Evolutionary conservation across 495 filamentous ascomycete genomes (phyloP).

Genomic region (Clohesyomyces aquaticus): DNA sequence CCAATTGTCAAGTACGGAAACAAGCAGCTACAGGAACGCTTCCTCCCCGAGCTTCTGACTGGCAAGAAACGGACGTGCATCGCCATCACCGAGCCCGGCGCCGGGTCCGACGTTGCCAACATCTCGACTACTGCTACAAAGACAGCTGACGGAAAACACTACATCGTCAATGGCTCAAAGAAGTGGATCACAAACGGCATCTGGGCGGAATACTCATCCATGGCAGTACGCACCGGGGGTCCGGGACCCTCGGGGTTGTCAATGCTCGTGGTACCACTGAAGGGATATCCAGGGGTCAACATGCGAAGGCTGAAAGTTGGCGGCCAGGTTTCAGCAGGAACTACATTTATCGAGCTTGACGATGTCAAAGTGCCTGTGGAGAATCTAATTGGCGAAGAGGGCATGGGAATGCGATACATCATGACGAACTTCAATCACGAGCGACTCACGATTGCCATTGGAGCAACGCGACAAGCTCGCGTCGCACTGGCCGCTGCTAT

Average conservation of each 20-base stretch:
- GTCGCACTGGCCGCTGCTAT: conserved; percentile 69
- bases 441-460: conserved; percentile 67
- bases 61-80: conserved; percentile 71
- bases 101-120: conserved; percentile 72
- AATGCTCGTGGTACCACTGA: conserved; percentile 69
- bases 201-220: conserved; percentile 71
- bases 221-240: conserved; percentile 76
- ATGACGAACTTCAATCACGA: conserved; percentile 90
- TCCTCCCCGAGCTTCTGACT: conserved; percentile 67
- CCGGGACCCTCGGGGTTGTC: conserved; percentile 67
- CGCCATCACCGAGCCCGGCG: conserved; percentile 76
- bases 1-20: conserved; percentile 71
- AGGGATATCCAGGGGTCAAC: conserved; percentile 62
- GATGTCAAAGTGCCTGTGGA: conserved; percentile 69
- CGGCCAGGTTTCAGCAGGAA: conserved; percentile 66
- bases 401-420: conserved; percentile 72
- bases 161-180: conserved; percentile 75
- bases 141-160: conserved; percentile 65
- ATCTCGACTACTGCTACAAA: conserved; percentile 69
- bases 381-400: conserved; percentile 73
- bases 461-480: conserved; percentile 63
- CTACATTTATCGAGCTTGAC: conserved; percentile 76
- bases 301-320: conserved; percentile 67
- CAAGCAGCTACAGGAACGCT: conserved; percentile 61
- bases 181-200: conserved; percentile 86